Base-by-base conservation (phyloP, 768 basidiomycete genomes). In the Lactarius trivialis region DNA sequence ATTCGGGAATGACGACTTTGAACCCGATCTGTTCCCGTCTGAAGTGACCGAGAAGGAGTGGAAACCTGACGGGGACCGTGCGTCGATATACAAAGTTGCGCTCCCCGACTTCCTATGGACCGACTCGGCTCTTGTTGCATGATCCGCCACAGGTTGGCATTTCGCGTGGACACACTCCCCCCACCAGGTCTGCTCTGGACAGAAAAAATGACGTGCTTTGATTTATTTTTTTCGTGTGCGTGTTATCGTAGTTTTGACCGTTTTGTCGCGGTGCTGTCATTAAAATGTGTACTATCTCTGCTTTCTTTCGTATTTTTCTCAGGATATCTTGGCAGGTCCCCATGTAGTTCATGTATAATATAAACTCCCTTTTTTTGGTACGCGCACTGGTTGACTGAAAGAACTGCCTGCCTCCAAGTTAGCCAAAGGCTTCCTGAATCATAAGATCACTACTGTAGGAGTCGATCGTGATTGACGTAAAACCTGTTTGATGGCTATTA, bases 61-160 rank as follows among this genome's bases (percentile, higher is more conserved):
- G 64, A 51, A 61, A 30, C 17, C 14, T 7, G 24, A 63, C n/a
- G 60, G 39, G 15, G 64, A 65, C 41, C 64, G 64, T 7, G 64
- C 64, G 7, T 65, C 64, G 28, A 62, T 62, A 36, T 49, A 41
- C 56, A 61, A 63, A 21, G 24, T 17, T 15, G 34, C 50, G 7
- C 43, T 65, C 26, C 64, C 64, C 7, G 55, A 52, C 2, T 43
- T 57, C 30, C 45, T 58, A 21, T 51, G 26, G 55, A n/a, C 32
- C 24, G 15, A 30, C 6, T 26, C 15, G 7, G 7, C 55, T 11
- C 24, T 21, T 12, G 3, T 28, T 8, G 39, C n/a, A 14, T 63
- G 17, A 53, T 32, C 30, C 24, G 37, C 32, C 24, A 48, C 53
- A 7, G 41, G 52, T 45, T n/a, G 28, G 24, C 17, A 15, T 28